Evolutionary conservation across 2,329 filamentous ascomycete genomes (phyloP), one percentile per base, ranked within the genome.

Genomic region (Colletotrichum navitas): DNA sequence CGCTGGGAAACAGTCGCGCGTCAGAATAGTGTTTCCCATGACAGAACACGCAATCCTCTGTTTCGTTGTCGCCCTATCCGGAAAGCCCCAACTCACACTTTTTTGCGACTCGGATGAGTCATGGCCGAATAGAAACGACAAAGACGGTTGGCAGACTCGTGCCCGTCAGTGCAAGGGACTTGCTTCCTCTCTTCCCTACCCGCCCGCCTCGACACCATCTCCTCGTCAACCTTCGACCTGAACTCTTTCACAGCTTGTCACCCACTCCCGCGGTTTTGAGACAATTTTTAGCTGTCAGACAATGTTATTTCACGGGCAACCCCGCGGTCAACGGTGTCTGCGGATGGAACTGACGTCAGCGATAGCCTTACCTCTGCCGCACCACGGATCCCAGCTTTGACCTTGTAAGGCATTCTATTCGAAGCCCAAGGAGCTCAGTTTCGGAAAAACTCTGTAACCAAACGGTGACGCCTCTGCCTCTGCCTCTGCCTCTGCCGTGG

Each of bases 221-320:
- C 45, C 66, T 58, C 29, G 43, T 39, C 34, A 43, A 49, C 60
- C 45, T 52, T 26, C 59, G 34, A 36, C 58, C 43, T 47, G 58
- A 29, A 47, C 11, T 43, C 55, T 34, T 32, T n/a, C n/a, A 45
- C 49, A 24, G 41, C 45, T 47, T 3, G 59, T 45, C 58, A 43
- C 32, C 18, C 65, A 60, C 66, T 55, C 54, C 65, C 65, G 69
- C 64, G 65, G 65, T 52, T 72, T 51, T 47, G 39, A 39, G 36
- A 32, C 59, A 41, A 71, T 68, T 71, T 71, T 71, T 65, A 72
- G 69, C 69, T 72, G 69, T 63, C 60, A 72, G 65, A 60, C 65
- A 47, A 72, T 72, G 65, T 55, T 65, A 72, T 68, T 52, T 47
- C 45, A 52, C 8, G 43, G 29, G 18, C 45, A 32, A 52, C 43